Conservation (phyloP, 2,329 filamentous ascomycete genomes). For the Fusarium sp. region DNA sequence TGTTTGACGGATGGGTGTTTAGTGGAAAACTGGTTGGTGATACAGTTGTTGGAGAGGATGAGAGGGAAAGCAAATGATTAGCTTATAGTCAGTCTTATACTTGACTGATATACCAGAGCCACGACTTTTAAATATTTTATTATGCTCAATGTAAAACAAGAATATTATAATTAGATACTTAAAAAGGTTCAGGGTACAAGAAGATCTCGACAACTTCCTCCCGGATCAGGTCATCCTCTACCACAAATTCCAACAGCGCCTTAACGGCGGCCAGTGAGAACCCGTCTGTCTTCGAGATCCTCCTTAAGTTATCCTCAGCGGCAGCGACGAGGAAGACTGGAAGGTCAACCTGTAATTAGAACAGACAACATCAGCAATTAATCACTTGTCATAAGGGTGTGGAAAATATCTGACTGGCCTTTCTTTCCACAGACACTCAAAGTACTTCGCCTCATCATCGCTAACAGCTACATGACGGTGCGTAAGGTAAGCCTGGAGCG, state of each 20-base stretch:
- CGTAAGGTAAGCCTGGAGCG: background rate
- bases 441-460: background rate
- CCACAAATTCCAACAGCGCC: background rate
- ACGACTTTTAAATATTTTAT: fast-evolving
- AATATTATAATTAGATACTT: background rate
- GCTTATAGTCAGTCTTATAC: fast-evolving
- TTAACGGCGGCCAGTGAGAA: background rate
- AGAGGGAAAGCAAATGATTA: background rate
- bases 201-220: background rate
- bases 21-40: background rate
- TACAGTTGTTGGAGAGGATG: background rate
- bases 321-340: background rate
- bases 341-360: background rate
- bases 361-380: background rate
- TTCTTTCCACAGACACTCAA: background rate
- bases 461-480: background rate
- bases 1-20: background rate
- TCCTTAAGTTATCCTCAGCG: background rate
- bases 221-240: background rate
- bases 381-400: no score
- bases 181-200: background rate
- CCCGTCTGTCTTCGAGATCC: background rate
- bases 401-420: background rate
- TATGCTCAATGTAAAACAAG: no score
- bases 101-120: background rate